These are phyloP conservation scores for Aureobasidium sp. DNA, from an alignment of 2,329 filamentous ascomycete species.

Conservation along the genomic window DNA sequence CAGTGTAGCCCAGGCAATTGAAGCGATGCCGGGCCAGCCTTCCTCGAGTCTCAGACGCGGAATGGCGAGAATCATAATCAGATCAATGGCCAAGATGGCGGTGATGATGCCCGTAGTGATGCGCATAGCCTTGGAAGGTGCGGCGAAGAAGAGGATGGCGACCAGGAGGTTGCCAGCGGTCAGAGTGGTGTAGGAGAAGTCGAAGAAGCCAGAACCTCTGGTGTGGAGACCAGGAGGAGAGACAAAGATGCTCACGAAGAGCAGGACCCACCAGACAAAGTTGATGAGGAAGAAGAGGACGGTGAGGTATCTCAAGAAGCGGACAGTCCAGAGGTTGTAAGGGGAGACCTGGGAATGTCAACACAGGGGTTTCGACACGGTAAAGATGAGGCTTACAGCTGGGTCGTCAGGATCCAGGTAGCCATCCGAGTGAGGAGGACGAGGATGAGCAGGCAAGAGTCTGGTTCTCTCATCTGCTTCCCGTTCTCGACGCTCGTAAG, in stretches of 20 bases:
- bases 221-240: constrained; percentile 81
- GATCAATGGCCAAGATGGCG: constrained; percentile 61
- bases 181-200: constrained; percentile 75
- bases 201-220: constrained; percentile 85
- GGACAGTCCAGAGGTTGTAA: constrained; percentile 90
- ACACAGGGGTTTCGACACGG: constrained; percentile 3
- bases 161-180: constrained; percentile 69
- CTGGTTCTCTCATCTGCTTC: constrained; percentile 57
- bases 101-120: constrained; percentile 64
- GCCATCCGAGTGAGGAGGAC: constrained; percentile 54
- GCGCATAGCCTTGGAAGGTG: constrained; percentile 72
- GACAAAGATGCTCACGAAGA: constrained; percentile 85
- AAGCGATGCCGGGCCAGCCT: constrained; percentile 83
- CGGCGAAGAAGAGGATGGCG: constrained; percentile 77
- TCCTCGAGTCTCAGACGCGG: constrained; percentile 72
- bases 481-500: constrained; percentile 24
- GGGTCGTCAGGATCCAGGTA: constrained; percentile 75
- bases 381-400: constrained; percentile 51
- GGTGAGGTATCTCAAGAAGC: constrained; percentile 70
- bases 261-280: constrained; percentile 86
- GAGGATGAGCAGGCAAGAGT: constrained; percentile 53
- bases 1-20: constrained; percentile 73
- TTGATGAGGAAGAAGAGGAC: constrained; percentile 67
- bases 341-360: constrained; percentile 56
- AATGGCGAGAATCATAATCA: constrained; percentile 73